A percentile compares a stretch with the other conserved stretches of the same genome.
Conservation (phyloP, 139 green algal species). For the Chlamydomonas incerta region DNA sequence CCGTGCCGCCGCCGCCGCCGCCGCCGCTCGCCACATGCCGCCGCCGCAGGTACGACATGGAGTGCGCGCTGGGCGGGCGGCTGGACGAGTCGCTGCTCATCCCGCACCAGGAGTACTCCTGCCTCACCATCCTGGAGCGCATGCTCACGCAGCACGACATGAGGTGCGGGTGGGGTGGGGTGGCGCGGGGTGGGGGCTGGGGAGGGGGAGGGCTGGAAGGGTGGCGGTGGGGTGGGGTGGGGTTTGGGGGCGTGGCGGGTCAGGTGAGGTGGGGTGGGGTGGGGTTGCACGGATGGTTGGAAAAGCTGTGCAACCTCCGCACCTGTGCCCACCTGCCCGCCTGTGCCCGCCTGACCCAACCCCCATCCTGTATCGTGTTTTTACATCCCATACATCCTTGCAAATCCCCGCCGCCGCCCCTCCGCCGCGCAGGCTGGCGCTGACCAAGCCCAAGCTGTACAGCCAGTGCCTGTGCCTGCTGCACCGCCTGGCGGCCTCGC, state of each 20-base stretch:
- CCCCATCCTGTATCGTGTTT: no score
- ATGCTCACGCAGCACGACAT: conserved; percentile 43
- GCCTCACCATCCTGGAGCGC: conserved; percentile 65
- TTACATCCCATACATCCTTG: no score
- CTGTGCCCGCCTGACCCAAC: no score
- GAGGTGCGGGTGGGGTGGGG: background rate
- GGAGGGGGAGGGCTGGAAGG: background rate
- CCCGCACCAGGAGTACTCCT: conserved; percentile 59
- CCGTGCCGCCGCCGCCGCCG: no score
- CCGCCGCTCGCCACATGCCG: no score
- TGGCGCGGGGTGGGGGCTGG: background rate
- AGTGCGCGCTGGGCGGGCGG: conserved; percentile 40
- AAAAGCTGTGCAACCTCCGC: no score
- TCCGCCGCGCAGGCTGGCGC: conserved; percentile 26
- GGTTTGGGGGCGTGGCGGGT: no score
- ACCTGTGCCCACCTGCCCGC: no score
- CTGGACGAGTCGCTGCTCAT: conserved; percentile 49
- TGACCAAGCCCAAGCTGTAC: conserved; percentile 57
- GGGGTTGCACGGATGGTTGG: no score
- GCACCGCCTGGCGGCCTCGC: conserved; percentile 38
- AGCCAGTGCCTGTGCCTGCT: conserved; percentile 52
- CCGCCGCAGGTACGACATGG: conserved; percentile 68
- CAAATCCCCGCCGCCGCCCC: background rate
- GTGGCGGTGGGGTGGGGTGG: background rate
- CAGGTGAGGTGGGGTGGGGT: no score